Conservation (phyloP, 2,329 filamentous ascomycete genomes). For the Talaromyces pinophilus region DNA sequence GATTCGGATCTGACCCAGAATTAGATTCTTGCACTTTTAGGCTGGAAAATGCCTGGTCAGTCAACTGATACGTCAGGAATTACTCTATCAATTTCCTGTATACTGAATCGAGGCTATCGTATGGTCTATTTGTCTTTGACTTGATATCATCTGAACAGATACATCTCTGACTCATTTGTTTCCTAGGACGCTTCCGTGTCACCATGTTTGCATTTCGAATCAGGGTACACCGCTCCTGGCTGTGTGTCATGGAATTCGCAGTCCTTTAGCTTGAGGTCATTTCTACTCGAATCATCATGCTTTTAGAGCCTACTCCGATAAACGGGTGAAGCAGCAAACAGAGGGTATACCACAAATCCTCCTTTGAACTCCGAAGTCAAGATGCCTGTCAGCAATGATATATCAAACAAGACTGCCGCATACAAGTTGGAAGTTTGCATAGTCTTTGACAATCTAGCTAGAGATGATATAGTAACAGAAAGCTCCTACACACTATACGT, state of each 20-base stretch:
- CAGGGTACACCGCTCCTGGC: not conserved
- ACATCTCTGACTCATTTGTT: not conserved
- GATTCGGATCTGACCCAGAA: not conserved
- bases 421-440: too few species aligned
- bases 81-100: not conserved
- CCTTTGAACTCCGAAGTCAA: too few species aligned
- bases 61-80: not conserved
- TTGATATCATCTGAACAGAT: not conserved
- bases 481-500: too few species aligned
- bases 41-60: not conserved
- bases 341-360: too few species aligned
- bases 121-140: not conserved
- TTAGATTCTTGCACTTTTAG: not conserved
- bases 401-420: too few species aligned
- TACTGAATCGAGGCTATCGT: not conserved
- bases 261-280: not conserved
- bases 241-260: not conserved
- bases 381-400: too few species aligned
- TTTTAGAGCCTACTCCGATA: not conserved
- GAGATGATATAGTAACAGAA: too few species aligned
- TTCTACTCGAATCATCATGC: not conserved
- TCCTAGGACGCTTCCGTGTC: not conserved
- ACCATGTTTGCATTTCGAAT: not conserved
- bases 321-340: too few species aligned
- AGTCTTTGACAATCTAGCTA: too few species aligned